Evolutionary conservation across 805 yeast genomes (phyloP).

Genomic region (Spathaspora gorwiae): DNA sequence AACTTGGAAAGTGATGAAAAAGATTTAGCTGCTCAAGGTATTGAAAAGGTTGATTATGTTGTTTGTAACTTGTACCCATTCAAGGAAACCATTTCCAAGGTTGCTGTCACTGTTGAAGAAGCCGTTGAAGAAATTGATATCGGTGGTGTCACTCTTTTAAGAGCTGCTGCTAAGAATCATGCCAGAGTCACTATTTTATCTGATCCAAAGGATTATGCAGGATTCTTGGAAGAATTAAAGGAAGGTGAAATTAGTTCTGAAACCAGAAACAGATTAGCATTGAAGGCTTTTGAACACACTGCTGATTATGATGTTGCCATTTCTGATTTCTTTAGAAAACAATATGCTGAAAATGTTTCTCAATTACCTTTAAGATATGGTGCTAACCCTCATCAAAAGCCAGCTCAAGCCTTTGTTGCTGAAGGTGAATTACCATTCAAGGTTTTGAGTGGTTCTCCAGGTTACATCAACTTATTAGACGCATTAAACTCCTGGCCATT

Average conservation of each 20-base stretch:
- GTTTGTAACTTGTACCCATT: conserved; percentile 98
- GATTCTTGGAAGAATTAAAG: conserved; percentile 76
- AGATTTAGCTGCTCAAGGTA: conserved; percentile 83
- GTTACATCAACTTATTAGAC: conserved; percentile 93
- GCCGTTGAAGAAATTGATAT: conserved; percentile 98
- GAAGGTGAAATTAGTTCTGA: conserved; percentile 67
- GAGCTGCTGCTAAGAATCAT: conserved; percentile 99
- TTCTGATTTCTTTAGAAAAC: conserved; percentile 95
- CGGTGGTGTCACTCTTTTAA: conserved; percentile 91
- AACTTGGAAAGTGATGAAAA: conserved; percentile 85
- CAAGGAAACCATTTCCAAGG: conserved; percentile 94
- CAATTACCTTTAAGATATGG: conserved; percentile 97
- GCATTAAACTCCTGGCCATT: conserved; percentile 98
- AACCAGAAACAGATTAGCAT: conserved; percentile 78
- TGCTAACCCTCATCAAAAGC: conserved; percentile 98
- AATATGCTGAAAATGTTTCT: conserved; percentile 82
- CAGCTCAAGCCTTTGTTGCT: conserved; percentile 92
- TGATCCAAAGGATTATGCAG: conserved; percentile 91
- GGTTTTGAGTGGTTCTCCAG: conserved; percentile 93
- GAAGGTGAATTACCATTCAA: conserved; percentile 89
- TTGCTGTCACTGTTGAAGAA: conserved; percentile 91
- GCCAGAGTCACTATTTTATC: conserved; percentile 91
- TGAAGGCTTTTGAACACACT: conserved; percentile 97
- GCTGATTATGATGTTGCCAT: conserved; percentile 96
- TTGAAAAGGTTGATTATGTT: conserved; percentile 93